Evolutionary conservation across 257 asterid genomes (phyloP).

Genomic region (Prunella vulgaris): DNA sequence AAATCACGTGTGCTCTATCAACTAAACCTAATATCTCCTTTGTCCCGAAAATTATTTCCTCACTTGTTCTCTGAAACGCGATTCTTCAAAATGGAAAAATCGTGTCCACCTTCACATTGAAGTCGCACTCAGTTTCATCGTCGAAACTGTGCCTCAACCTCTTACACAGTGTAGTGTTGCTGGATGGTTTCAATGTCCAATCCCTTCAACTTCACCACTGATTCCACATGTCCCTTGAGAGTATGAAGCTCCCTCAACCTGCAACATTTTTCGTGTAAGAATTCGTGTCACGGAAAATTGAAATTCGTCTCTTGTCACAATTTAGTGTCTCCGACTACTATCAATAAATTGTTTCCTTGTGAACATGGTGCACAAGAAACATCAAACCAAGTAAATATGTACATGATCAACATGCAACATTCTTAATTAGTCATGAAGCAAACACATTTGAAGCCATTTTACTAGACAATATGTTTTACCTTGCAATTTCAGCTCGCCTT

Average conservation of each 20-base stretch:
- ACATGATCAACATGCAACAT: no score
- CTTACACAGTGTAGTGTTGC: slow-evolving; percentile 39
- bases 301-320: no score
- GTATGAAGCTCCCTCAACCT: slow-evolving; percentile 41
- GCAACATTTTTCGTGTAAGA: not conserved
- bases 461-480: slow-evolving; percentile 17
- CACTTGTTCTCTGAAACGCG: not conserved
- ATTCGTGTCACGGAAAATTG: no score
- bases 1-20: not conserved
- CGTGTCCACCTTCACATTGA: not conserved
- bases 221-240: slow-evolving; percentile 43
- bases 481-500: slow-evolving; percentile 49
- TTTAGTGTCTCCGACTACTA: no score
- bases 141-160: not conserved
- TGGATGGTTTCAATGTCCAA: slow-evolving; percentile 39
- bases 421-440: no score
- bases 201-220: slow-evolving; percentile 45
- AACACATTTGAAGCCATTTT: not conserved
- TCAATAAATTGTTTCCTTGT: not conserved
- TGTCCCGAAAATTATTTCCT: not conserved
- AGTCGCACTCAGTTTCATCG: not conserved
- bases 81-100: not conserved
- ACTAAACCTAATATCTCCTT: not conserved
- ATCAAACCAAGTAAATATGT: no score
- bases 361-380: not conserved